These are phyloP conservation scores for Cytospora chrysosperma DNA, from an alignment of 2,329 filamentous ascomycete species.

Conservation along the genomic window DNA sequence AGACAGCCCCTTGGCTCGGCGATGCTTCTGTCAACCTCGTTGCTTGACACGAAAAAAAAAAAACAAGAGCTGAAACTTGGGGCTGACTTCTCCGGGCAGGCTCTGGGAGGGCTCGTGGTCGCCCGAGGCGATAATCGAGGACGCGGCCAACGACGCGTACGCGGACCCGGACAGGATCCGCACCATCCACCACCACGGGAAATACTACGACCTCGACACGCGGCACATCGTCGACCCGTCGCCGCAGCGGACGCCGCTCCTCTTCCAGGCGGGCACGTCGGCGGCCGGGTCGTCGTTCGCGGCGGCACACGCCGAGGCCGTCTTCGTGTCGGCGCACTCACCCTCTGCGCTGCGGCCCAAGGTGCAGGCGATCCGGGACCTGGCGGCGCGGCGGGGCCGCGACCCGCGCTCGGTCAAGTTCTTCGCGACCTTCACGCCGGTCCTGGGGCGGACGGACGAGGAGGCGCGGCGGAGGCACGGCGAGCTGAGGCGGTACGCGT, in stretches of 20 bases:
- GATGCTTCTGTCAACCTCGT: no score
- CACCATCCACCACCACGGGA: constrained; percentile 53
- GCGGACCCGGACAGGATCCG: constrained; percentile 50
- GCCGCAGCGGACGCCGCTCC: constrained; percentile 49
- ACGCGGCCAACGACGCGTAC: constrained; percentile 48
- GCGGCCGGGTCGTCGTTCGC: constrained; percentile 51
- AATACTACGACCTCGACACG: constrained; percentile 42
- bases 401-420: constrained; percentile 52
- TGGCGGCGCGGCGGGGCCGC: constrained; percentile 46
- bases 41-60: no score
- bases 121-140: constrained; percentile 45
- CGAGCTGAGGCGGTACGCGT: constrained; percentile 47
- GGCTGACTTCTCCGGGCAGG: constrained; percentile 28
- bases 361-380: constrained; percentile 47
- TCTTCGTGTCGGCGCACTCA: constrained; percentile 52
- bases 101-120: constrained; percentile 48
- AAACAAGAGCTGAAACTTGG: no score
- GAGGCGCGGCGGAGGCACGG: constrained; percentile 47
- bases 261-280: constrained; percentile 55
- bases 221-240: constrained; percentile 46
- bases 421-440: constrained; percentile 44
- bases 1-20: no score
- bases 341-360: constrained; percentile 46
- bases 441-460: constrained; percentile 43
- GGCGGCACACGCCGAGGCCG: constrained; percentile 52